phyloP scores from a whole-genome alignment of 345 rosid genomes.

The Durio zibethinus region DNA sequence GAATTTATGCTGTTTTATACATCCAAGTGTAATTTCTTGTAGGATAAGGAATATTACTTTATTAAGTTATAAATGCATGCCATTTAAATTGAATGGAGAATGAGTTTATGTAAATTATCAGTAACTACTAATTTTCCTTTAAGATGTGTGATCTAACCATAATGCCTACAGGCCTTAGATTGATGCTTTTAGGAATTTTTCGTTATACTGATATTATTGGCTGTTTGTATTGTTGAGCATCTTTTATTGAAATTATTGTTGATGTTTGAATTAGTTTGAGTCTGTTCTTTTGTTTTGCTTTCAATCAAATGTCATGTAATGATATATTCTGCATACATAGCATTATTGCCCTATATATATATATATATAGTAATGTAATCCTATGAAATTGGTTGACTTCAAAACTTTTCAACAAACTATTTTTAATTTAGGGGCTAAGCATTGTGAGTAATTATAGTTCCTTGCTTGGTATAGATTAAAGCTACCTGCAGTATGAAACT shows the following conservation, averaged over 20 bases:
- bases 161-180: background rate
- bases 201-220: background rate
- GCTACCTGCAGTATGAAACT: background rate
- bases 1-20: background rate
- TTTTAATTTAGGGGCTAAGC: background rate
- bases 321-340: background rate
- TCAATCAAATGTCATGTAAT: background rate
- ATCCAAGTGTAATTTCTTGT: background rate
- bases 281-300: background rate
- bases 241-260: background rate
- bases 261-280: background rate
- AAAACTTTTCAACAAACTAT: background rate
- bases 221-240: background rate
- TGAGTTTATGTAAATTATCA: background rate
- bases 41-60: background rate
- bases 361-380: background rate
- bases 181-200: background rate
- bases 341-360: background rate
- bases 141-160: background rate
- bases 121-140: background rate
- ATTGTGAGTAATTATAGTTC: background rate
- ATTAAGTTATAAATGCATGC: background rate
- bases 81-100: background rate
- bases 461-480: background rate
- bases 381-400: background rate